Percentiles rank a stretch among this genome's conserved stretches.
Evolutionary conservation across 345 rosid species (phyloP).

Genomic region (Gossypium bickii): DNA sequence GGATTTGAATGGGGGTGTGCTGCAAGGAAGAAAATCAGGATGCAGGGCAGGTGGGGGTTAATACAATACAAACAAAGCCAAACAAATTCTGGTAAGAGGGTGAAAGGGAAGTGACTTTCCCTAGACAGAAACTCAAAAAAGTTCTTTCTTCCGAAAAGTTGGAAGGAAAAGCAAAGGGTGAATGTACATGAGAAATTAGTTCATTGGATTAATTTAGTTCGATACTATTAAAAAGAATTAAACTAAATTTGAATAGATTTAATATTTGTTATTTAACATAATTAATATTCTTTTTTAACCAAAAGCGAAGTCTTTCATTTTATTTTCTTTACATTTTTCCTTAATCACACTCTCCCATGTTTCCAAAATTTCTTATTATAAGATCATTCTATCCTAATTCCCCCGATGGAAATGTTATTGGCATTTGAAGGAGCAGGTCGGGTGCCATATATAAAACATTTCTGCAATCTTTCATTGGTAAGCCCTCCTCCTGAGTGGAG

Average conservation of each 20-base stretch:
- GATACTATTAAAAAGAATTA: no score
- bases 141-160: no score
- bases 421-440: background rate
- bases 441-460: background rate
- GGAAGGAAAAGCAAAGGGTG: background rate
- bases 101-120: background rate
- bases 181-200: no score
- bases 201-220: no score
- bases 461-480: background rate
- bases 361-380: background rate
- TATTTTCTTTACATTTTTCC: background rate
- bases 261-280: no score
- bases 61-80: background rate
- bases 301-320: background rate
- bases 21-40: background rate
- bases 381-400: background rate
- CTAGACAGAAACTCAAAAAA: background rate
- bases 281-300: no score
- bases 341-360: background rate
- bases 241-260: no score
- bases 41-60: background rate
- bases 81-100: background rate
- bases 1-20: background rate
- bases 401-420: background rate
- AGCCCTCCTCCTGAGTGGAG: background rate